A percentile compares a stretch with the other conserved stretches of the same genome.
Evolutionary conservation across 768 basidiomycete genomes (phyloP).

Genomic region (Butyriboletus loyo): DNA sequence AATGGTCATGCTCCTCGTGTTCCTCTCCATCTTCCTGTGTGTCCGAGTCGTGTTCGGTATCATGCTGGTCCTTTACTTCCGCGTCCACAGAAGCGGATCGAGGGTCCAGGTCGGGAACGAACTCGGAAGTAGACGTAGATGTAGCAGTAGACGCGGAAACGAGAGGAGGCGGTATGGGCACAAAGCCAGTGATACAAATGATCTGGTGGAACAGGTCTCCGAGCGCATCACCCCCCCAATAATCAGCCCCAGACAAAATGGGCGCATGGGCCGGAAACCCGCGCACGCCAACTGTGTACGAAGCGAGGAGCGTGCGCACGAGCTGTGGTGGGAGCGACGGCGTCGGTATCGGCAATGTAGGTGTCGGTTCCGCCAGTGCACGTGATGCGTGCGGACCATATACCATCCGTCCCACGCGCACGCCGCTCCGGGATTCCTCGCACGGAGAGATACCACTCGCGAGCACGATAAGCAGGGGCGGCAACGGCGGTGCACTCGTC

Average conservation of each 20-base stretch:
- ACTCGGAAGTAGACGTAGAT: not conserved
- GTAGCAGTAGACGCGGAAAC: not conserved
- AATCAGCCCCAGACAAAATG: slow-evolving; percentile 12
- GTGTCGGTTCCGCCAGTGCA: no score
- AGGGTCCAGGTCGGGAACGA: not conserved
- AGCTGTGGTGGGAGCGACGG: slow-evolving; percentile 36
- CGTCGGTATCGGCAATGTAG: slow-evolving; percentile 7
- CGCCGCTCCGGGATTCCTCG: slow-evolving; percentile 24
- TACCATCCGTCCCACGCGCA: slow-evolving; percentile 15
- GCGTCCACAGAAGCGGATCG: not conserved
- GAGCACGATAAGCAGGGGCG: slow-evolving; percentile 28
- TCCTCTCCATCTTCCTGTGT: not conserved
- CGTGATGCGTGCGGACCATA: slow-evolving; percentile 20
- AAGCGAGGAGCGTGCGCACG: slow-evolving; percentile 24
- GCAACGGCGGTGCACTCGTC: slow-evolving; percentile 31
- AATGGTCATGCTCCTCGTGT: not conserved
- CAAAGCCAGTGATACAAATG: slow-evolving; percentile 44
- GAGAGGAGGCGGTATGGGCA: slow-evolving; percentile 25
- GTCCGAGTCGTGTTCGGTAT: not conserved
- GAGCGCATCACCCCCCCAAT: slow-evolving; percentile 28
- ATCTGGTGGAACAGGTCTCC: slow-evolving; percentile 41
- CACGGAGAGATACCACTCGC: slow-evolving; percentile 10
- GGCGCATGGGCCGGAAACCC: slow-evolving; percentile 16
- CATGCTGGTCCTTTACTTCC: not conserved
- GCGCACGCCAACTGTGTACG: slow-evolving; percentile 18